Evolutionary conservation across 2,329 filamentous ascomycete species (phyloP).

Genomic region (Knoxdaviesia capensis): DNA sequence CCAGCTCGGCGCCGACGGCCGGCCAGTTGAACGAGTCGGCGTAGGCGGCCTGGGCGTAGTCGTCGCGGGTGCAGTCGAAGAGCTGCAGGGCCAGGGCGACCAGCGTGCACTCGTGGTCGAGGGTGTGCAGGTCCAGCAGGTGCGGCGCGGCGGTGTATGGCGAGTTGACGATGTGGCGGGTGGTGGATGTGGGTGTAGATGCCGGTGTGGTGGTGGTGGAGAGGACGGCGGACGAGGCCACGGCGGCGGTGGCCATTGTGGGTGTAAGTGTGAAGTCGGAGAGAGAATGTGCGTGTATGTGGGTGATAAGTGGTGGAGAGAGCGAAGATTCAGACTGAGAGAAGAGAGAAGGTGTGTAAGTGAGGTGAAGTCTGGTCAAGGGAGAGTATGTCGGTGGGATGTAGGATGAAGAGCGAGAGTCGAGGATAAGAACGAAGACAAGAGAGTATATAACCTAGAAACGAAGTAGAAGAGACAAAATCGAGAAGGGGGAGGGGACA

Average conservation of each 20-base stretch:
- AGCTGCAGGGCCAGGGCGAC: constrained; percentile 50
- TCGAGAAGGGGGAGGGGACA: background rate
- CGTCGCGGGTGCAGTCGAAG: constrained; percentile 38
- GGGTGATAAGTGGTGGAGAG: no score
- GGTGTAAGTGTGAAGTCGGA: no score
- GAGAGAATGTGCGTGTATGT: no score
- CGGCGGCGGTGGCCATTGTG: no score
- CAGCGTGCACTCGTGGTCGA: constrained; percentile 45
- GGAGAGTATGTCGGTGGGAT: background rate
- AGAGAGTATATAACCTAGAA: background rate
- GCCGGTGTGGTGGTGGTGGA: background rate
- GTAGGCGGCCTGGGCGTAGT: constrained; percentile 65
- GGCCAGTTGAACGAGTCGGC: constrained; percentile 58
- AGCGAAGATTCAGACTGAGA: no score
- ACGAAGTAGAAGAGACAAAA: background rate
- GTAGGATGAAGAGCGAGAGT: background rate
- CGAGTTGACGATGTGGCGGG: constrained; percentile 39
- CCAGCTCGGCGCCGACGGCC: constrained; percentile 37
- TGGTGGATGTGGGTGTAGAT: background rate
- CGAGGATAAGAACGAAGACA: background rate
- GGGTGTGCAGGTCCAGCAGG: constrained; percentile 47
- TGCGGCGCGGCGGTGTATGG: constrained; percentile 56
- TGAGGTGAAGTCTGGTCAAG: background rate
- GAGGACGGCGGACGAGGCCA: no score
- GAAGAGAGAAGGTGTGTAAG: no score